Percentiles rank a stretch among this genome's conserved stretches.
phyloP scores from a whole-genome alignment of 208 protist species.

The Kentomonas sorsogonicus region DNA sequence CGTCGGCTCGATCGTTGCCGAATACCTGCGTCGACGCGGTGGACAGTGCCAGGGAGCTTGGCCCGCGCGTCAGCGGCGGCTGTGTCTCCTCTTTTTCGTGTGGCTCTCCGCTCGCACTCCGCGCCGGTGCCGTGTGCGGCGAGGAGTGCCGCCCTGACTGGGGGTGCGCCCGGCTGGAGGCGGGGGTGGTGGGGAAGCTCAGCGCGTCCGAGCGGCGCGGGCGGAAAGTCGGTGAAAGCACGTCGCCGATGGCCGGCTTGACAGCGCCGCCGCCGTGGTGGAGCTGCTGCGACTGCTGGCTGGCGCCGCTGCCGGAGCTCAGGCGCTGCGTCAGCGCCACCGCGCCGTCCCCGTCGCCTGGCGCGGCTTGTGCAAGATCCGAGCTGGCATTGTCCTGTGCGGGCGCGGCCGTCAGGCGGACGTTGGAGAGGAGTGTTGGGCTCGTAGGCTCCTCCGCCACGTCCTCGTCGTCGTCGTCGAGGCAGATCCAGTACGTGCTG shows the following conservation, averaged over 20 bases:
- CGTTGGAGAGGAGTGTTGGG: slow-evolving; percentile 3
- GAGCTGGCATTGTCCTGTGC: too few relatives aligned
- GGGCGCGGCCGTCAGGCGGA: background rate
- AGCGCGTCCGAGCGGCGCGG: slow-evolving; percentile 24
- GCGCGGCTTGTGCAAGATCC: too few relatives aligned
- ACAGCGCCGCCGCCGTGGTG: background rate
- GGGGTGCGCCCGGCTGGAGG: too few relatives aligned
- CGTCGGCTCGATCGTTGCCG: too few relatives aligned
- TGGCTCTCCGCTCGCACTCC: too few relatives aligned
- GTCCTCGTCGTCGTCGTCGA: slow-evolving; percentile 66
- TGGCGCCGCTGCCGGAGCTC: background rate
- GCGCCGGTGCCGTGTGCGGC: too few relatives aligned
- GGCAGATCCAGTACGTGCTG: slow-evolving; percentile 68
- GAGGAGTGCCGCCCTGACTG: too few relatives aligned
- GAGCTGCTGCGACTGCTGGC: background rate
- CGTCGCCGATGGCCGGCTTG: slow-evolving; percentile 33
- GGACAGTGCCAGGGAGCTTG: too few relatives aligned
- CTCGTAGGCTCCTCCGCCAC: background rate
- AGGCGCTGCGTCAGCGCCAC: background rate
- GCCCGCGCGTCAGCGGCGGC: too few relatives aligned
- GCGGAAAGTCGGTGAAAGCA: slow-evolving; percentile 60
- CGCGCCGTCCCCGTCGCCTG: too few relatives aligned
- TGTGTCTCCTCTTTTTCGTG: too few relatives aligned
- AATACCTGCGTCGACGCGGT: too few relatives aligned
- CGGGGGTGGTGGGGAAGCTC: slow-evolving; percentile 2